Percentiles rank a stretch among this genome's conserved stretches.
Conservation (phyloP, 208 protist species). For the Leishmania lainsoni region DNA sequence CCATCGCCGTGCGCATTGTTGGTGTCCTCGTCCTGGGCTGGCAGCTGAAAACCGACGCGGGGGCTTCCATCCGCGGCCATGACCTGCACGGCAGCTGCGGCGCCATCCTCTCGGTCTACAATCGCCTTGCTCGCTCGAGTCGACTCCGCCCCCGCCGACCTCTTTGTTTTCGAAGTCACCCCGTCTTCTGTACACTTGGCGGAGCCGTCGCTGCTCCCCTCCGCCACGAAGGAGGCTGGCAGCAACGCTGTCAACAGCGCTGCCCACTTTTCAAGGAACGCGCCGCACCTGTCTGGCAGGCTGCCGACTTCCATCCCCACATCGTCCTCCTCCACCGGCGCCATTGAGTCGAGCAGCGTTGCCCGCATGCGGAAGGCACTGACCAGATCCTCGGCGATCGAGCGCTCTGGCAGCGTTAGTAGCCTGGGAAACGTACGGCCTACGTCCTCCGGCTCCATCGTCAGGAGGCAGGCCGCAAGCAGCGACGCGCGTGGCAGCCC, state of each 20-base stretch:
- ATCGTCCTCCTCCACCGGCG: conserved; percentile 3
- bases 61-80: background rate
- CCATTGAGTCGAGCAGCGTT: conserved; percentile 10
- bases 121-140: background rate
- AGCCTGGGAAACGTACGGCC: conserved; percentile 56
- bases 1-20: background rate
- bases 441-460: conserved; percentile 85
- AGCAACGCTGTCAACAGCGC: conserved; percentile 37
- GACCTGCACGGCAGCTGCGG: background rate
- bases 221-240: conserved; percentile 18
- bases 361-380: conserved; percentile 75
- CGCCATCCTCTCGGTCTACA: background rate
- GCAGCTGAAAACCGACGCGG: conserved; percentile 16
- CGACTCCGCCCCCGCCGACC: background rate
- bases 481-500: conserved; percentile 58
- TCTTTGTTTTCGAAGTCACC: background rate
- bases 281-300: conserved; percentile 19
- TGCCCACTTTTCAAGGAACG: conserved; percentile 31
- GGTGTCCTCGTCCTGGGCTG: conserved; percentile 1
- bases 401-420: conserved; percentile 43
- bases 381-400: conserved; percentile 71
- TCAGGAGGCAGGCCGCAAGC: conserved; percentile 69
- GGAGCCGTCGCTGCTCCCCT: background rate
- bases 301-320: conserved; percentile 1
- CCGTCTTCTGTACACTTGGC: background rate